These are phyloP conservation scores for Starmerella potacharoeniae DNA, from an alignment of 805 yeast genomes.

Conservation along the genomic window DNA sequence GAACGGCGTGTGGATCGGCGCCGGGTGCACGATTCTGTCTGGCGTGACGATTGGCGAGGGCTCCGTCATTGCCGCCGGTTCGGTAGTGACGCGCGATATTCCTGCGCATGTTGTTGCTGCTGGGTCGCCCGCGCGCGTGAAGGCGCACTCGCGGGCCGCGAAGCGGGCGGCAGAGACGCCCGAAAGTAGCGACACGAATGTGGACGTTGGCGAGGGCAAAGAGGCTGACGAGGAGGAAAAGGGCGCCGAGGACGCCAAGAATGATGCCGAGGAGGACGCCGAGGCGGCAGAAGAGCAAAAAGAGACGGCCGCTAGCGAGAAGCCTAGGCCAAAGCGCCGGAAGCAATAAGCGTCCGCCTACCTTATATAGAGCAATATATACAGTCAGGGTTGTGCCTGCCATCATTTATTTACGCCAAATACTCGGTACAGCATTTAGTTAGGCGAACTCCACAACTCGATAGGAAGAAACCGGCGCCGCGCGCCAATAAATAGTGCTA, in stretches of 20 bases:
- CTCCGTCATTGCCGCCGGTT: constrained; percentile 54
- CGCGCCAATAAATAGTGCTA: not conserved
- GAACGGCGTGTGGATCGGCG: constrained; percentile 58
- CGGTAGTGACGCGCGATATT: constrained; percentile 48
- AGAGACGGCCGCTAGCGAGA: not conserved
- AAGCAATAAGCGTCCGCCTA: not conserved
- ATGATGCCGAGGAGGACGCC: not conserved
- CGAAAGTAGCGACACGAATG: not conserved
- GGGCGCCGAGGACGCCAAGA: not conserved
- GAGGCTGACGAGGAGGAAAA: not conserved
- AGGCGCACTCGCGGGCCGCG: constrained; percentile 1
- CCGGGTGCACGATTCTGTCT: constrained; percentile 42
- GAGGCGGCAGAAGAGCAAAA: not conserved
- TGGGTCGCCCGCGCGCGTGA: constrained; percentile 50
- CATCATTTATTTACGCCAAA: too few relatives aligned
- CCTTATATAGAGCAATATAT: too few relatives aligned
- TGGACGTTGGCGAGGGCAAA: not conserved
- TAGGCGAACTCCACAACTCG: too few relatives aligned
- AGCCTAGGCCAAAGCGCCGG: not conserved
- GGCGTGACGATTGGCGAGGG: constrained; percentile 57
- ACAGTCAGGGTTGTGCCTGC: too few relatives aligned
- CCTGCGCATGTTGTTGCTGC: constrained; percentile 46
- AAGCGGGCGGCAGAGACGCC: not conserved
- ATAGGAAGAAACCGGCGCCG: too few relatives aligned
- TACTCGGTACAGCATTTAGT: too few relatives aligned